Base-by-base conservation (phyloP, 306 rosid genomes). In the Rosa chinensis region DNA sequence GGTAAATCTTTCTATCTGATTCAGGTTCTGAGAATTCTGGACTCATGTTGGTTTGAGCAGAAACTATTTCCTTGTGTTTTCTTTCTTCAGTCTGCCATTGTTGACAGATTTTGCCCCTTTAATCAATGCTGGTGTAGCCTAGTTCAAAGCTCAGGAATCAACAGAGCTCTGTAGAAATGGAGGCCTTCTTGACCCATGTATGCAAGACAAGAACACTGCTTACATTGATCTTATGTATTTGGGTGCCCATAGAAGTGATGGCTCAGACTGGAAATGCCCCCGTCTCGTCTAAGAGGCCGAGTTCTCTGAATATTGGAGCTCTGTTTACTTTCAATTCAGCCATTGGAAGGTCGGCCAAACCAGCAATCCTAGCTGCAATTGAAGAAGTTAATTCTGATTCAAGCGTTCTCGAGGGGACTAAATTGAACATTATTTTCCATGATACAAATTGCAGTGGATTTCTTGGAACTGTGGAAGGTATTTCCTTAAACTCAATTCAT, bases 391-490 rank as follows among this genome's bases (percentile, higher is more conserved):
- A 89, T 76, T 77, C 86, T 40, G 88, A 87, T 84, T 45, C 80
- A 2, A 85, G 66, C 76, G 61, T 91, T 77, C 97, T 91, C 64
- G 82, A 77, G n/a, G 89, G 86, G 67, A 84, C 76, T 11, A 80
- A 59, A 17, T 61, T 91, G 77, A 81, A 84, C 3, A 43, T 81
- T 53, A 28, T 84, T 84, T 42, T 85, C 44, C 79, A 49, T 20
- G 90, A 88, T 47, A 85, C 94, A n/a, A 86, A 91, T 77, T 91
- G 94, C 88, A 91, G 91, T 42, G 92, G 78, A 10, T 91, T 91
- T 88, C 74, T 86, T 52, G 97, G 92, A 82, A 91, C 92, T 67
- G 63, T 88, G 68, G 94, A 91, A 84, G 92, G 97, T 91, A 89
- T 42, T 59, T 80, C 74, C 79, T 59, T 16, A 75, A 75, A 71